These are phyloP conservation scores for Sistotremastrum niveocremeum DNA, from an alignment of 768 basidiomycete genomes.

Conservation along the genomic window DNA sequence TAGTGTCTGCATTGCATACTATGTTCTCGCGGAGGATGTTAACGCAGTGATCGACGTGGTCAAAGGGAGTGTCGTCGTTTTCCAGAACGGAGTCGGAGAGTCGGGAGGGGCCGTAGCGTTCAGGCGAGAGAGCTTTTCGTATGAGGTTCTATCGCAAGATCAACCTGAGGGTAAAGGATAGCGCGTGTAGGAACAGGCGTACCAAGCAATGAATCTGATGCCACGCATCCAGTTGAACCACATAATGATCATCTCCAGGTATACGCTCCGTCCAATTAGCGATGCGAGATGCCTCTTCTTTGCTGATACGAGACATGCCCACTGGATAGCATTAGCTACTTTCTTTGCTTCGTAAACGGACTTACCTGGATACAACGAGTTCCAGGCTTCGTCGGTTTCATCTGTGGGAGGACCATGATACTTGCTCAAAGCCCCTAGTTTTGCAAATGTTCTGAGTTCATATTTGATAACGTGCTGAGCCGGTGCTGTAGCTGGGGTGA, in stretches of 20 bases:
- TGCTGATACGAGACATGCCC: constrained; percentile 12
- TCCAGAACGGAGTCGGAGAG: too few relatives aligned
- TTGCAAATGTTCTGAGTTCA: constrained; percentile 5
- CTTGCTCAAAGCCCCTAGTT: too few relatives aligned
- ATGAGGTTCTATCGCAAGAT: too few relatives aligned
- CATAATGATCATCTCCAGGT: constrained; percentile 11
- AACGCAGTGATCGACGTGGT: constrained; percentile 16
- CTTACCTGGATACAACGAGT: constrained; percentile 9
- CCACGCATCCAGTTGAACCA: constrained; percentile 14
- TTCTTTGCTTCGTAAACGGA: too few relatives aligned
- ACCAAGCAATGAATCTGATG: constrained; percentile 17
- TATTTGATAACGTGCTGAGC: constrained; percentile 10
- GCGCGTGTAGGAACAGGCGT: neutral
- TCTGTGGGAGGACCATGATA: constrained; percentile 12
- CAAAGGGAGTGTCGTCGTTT: constrained; percentile 1
- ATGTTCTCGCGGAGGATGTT: constrained; percentile 14
- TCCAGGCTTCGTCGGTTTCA: constrained; percentile 12
- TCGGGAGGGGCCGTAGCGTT: too few relatives aligned
- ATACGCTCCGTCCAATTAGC: constrained; percentile 12
- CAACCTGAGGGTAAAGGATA: too few relatives aligned
- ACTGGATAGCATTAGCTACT: constrained; percentile 3
- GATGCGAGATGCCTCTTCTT: constrained; percentile 8
- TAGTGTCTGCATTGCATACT: constrained; percentile 16
- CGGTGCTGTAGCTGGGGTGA: constrained; percentile 6
- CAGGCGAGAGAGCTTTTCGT: too few relatives aligned